phyloP scores from a whole-genome alignment of 495 filamentous ascomycete species.

The Xylaria telfairii region DNA sequence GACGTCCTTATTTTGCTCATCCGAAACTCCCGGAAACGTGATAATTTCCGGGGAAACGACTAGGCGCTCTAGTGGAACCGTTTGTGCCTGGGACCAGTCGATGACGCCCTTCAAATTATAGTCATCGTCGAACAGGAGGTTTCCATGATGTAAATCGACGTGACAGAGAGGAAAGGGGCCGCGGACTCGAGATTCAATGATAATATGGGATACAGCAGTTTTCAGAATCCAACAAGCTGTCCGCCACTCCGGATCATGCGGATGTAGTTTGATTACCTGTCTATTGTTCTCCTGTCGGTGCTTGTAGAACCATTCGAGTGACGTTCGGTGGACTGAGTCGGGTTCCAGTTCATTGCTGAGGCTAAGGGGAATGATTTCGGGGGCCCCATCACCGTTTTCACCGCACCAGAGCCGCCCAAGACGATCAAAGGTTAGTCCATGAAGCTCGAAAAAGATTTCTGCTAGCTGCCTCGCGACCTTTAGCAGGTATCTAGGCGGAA shows the following conservation, averaged over 20 bases:
- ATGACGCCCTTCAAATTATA: slow-evolving; percentile 10
- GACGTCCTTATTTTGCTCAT: neutral
- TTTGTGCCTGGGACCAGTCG: neutral
- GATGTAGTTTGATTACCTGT: neutral
- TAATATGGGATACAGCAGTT: neutral
- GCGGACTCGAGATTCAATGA: neutral
- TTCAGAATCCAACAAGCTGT: neutral
- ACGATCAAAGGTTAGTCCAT: neutral
- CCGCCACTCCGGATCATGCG: neutral
- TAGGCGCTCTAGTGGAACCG: neutral
- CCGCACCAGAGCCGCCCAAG: neutral
- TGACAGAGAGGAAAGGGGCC: slow-evolving; percentile 11
- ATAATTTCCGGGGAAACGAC: neutral
- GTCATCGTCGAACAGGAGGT: neutral
- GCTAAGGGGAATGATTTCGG: neutral
- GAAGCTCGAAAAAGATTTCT: neutral
- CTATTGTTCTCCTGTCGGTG: neutral
- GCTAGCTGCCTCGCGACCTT: neutral
- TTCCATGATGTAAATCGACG: slow-evolving; percentile 7
- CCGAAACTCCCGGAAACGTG: neutral
- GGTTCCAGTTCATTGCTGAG: neutral
- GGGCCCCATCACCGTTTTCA: neutral
- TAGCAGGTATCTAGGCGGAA: neutral
- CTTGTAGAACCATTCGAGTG: neutral
- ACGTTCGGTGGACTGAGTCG: neutral